These are phyloP conservation scores for Syzygium aromaticum DNA, from an alignment of 345 rosid species.

Conservation along the genomic window DNA sequence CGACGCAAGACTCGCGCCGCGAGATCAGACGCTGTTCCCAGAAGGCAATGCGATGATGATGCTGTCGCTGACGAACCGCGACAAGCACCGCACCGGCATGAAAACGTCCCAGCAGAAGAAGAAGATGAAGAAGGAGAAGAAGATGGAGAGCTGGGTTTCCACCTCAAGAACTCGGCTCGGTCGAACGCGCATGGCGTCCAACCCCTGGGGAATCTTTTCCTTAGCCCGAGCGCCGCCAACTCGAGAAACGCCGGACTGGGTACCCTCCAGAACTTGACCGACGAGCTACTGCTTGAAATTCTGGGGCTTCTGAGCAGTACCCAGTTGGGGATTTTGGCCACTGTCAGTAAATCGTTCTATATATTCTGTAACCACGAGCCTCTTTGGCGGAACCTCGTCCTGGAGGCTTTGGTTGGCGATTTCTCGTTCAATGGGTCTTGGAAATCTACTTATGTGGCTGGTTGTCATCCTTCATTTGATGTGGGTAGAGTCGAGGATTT, in stretches of 20 bases:
- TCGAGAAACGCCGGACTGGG: slow-evolving; percentile 81
- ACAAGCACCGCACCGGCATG: background rate
- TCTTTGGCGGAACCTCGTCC: slow-evolving; percentile 83
- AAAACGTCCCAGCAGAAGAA: slow-evolving; percentile 7
- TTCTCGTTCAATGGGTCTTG: slow-evolving; percentile 62
- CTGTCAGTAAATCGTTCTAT: slow-evolving; percentile 69
- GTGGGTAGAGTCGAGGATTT: background rate
- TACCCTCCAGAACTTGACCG: slow-evolving; percentile 52
- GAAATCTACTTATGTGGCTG: slow-evolving; percentile 62
- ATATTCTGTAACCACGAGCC: slow-evolving; percentile 69
- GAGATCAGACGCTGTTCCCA: slow-evolving; percentile 7
- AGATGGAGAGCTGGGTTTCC: slow-evolving; percentile 38
- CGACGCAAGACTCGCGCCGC: slow-evolving; percentile 8
- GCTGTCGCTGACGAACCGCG: background rate
- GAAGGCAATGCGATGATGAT: background rate
- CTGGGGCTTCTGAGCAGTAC: slow-evolving; percentile 49
- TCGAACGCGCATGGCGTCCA: slow-evolving; percentile 63
- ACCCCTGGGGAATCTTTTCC: slow-evolving; percentile 79
- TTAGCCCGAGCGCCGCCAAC: slow-evolving; percentile 41
- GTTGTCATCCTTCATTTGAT: slow-evolving; percentile 29
- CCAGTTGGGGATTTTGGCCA: slow-evolving; percentile 61
- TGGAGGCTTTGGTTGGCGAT: slow-evolving; percentile 46
- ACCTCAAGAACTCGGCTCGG: slow-evolving; percentile 46
- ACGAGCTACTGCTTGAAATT: slow-evolving; percentile 79
- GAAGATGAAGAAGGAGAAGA: slow-evolving; percentile 18